These are phyloP conservation scores for Gossypium arboreum DNA, from an alignment of 345 rosid genomes.

Conservation along the genomic window DNA sequence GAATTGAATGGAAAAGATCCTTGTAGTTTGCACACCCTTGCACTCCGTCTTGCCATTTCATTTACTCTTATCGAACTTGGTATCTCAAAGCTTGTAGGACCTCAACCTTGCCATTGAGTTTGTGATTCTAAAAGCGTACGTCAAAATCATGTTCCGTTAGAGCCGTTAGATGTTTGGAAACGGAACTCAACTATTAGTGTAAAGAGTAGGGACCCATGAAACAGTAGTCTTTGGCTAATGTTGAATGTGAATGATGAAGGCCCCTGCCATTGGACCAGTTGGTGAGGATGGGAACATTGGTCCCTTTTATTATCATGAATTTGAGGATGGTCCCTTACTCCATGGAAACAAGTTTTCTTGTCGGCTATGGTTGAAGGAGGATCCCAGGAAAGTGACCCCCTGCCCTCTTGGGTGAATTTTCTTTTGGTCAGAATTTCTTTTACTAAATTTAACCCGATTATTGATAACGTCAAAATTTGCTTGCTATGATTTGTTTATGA, in stretches of 20 bases:
- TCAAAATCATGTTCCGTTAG: neutral
- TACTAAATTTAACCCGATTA: no score
- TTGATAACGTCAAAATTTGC: no score
- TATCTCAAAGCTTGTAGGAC: no score
- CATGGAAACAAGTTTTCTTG: neutral
- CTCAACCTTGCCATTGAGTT: no score
- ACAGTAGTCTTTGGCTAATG: neutral
- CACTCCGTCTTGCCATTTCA: neutral
- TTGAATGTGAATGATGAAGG: neutral
- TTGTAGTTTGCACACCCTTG: neutral
- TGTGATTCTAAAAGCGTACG: neutral
- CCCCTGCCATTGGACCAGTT: neutral
- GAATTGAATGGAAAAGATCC: slow-evolving; percentile 3
- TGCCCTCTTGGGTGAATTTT: no score
- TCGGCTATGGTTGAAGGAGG: no score
- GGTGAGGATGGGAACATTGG: neutral
- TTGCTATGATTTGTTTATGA: no score
- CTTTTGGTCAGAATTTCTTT: no score
- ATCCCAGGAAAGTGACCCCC: no score
- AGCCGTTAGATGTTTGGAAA: neutral
- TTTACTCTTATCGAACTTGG: no score
- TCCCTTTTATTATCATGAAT: neutral
- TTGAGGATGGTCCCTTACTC: neutral
- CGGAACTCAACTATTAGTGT: neutral
- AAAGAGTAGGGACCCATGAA: neutral